Conservation (phyloP, 164 flowering plant genomes). For the Tetrastigma voinierianum region DNA sequence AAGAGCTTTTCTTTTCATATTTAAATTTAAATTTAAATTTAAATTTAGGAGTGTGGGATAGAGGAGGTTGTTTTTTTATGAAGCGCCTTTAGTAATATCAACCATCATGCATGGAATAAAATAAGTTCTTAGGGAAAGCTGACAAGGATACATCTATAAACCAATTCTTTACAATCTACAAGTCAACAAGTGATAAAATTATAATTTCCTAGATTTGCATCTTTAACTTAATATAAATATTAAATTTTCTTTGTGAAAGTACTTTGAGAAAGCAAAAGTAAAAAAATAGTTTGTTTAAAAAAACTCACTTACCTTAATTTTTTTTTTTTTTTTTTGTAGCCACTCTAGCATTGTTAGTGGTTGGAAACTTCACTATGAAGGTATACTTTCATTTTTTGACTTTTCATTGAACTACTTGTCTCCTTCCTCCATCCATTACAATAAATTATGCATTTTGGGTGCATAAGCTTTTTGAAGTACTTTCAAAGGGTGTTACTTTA, state of each 20-base stretch:
- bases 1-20: no score
- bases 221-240: background rate
- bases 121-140: background rate
- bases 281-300: background rate
- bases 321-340: background rate
- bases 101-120: slow-evolving; percentile 1
- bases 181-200: slow-evolving; percentile 13
- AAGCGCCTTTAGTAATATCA: background rate
- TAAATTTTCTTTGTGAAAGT: slow-evolving; percentile 4
- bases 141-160: slow-evolving; percentile 7
- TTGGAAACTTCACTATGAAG: slow-evolving; percentile 14
- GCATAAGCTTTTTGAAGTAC: slow-evolving; percentile 15
- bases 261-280: background rate
- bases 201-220: slow-evolving; percentile 3
- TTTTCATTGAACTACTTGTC: slow-evolving; percentile 1
- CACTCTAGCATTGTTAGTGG: no score
- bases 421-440: slow-evolving; percentile 6
- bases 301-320: background rate
- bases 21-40: no score
- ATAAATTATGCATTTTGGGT: slow-evolving; percentile 10
- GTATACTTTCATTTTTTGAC: background rate
- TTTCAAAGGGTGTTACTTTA: slow-evolving; percentile 17
- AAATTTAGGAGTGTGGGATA: no score
- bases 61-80: no score
- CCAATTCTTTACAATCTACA: slow-evolving; percentile 2